Percentiles rank a stretch among this genome's conserved stretches.
These are phyloP conservation scores for Neostapfia colusana DNA, from an alignment of 176 grass and related monocot species.

Conservation along the genomic window DNA sequence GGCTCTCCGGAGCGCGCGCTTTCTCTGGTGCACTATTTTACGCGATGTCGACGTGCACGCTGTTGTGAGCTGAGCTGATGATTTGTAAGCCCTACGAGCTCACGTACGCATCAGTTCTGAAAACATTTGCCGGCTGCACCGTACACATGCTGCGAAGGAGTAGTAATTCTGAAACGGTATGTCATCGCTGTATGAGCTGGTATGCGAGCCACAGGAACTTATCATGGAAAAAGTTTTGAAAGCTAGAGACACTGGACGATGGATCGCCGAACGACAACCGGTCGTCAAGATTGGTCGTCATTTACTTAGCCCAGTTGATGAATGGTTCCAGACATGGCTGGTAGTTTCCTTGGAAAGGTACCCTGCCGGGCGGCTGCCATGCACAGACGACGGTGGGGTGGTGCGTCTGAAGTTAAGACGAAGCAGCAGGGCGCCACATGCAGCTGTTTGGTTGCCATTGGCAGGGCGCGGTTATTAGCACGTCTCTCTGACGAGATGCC, in stretches of 20 bases:
- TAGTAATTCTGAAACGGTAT: too few relatives aligned
- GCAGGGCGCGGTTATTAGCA: background rate
- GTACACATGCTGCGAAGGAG: too few relatives aligned
- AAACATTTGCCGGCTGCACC: too few relatives aligned
- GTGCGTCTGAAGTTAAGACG: slow-evolving; percentile 5
- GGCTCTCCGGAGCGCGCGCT: slow-evolving; percentile 4
- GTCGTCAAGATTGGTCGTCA: background rate
- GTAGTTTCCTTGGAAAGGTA: background rate
- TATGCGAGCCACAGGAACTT: background rate
- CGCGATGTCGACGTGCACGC: slow-evolving; percentile 18
- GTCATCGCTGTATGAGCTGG: background rate
- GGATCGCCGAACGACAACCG: background rate
- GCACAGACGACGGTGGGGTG: too few relatives aligned
- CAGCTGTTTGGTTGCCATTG: slow-evolving; percentile 20
- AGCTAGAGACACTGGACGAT: background rate
- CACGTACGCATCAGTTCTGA: background rate
- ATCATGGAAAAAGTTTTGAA: background rate
- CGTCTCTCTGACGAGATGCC: background rate
- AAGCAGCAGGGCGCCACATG: slow-evolving; percentile 10
- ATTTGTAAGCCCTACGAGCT: slow-evolving; percentile 6
- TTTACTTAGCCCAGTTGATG: background rate
- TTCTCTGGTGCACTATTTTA: slow-evolving; percentile 3
- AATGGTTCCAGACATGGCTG: background rate
- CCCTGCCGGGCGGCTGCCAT: background rate
- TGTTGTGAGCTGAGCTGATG: background rate